These are phyloP conservation scores for Aspergillus haitiensis DNA, from an alignment of 495 filamentous ascomycete genomes.

Conservation along the genomic window DNA sequence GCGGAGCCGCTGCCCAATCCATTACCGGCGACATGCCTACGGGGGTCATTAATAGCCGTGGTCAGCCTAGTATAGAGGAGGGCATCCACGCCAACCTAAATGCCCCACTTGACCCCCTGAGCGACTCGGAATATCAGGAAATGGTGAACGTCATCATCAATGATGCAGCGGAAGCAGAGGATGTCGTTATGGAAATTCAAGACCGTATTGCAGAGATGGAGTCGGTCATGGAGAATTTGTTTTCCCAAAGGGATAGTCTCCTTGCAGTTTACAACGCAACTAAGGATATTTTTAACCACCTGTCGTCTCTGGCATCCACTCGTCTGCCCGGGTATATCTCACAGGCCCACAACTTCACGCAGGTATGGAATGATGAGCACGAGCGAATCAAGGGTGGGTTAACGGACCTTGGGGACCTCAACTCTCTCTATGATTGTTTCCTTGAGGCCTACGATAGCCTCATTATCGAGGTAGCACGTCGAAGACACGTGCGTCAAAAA, in stretches of 20 bases:
- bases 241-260: constrained; percentile 52
- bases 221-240: constrained; percentile 50
- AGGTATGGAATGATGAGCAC: constrained; percentile 74
- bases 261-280: constrained; percentile 54
- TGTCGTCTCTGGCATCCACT: constrained; percentile 64
- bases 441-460: constrained; percentile 79
- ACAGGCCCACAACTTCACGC: constrained; percentile 67
- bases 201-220: constrained; percentile 78
- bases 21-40: constrained; percentile 61
- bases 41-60: constrained; percentile 54
- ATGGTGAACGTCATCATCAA: constrained; percentile 80
- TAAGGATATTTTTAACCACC: constrained; percentile 59
- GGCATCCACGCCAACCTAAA: constrained; percentile 52
- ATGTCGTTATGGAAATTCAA: constrained; percentile 82
- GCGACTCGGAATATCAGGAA: constrained; percentile 71
- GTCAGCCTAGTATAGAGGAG: constrained; percentile 59
- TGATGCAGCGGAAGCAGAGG: constrained; percentile 84
- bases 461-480: constrained; percentile 75
- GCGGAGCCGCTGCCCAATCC: constrained; percentile 65
- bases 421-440: constrained; percentile 80
- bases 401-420: constrained; percentile 69
- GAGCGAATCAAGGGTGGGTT: constrained; percentile 64
- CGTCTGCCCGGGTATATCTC: constrained; percentile 67
- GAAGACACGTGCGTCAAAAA: constrained; percentile 66
- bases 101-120: constrained; percentile 65